Percentiles rank a stretch among this genome's conserved stretches.
Conservation (phyloP, 192 early-diverging fungal genomes). For the Umbelopsis sp. region DNA sequence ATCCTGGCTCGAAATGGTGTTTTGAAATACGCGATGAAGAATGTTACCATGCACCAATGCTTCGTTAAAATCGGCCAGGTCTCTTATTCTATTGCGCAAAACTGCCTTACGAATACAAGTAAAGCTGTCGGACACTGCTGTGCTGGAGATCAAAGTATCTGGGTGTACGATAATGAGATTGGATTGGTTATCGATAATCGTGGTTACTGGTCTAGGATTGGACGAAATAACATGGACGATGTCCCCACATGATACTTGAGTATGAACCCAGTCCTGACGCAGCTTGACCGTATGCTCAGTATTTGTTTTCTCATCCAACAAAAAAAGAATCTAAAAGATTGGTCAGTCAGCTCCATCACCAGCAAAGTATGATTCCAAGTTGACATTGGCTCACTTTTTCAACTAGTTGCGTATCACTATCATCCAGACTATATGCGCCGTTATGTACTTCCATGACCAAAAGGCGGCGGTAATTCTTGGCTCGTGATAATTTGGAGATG, state of each 20-base stretch:
- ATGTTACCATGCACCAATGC: conserved; percentile 78
- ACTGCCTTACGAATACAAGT: conserved; percentile 78
- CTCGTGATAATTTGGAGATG: not conserved
- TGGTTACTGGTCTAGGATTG: conserved; percentile 27
- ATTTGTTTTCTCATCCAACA: conserved; percentile 23
- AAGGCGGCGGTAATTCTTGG: conserved; percentile 9
- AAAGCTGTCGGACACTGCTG: conserved; percentile 75
- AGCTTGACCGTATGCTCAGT: conserved; percentile 40
- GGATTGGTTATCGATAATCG: conserved; percentile 61
- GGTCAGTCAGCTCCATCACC: no score
- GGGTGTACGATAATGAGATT: conserved; percentile 77
- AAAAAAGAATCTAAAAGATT: not conserved
- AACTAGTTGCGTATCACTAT: not conserved
- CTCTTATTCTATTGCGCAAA: conserved; percentile 64
- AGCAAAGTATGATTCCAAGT: no score
- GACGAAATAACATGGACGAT: conserved; percentile 61
- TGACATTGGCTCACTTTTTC: not conserved
- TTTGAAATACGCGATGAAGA: conserved; percentile 84
- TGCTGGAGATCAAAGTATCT: conserved; percentile 78
- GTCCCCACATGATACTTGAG: conserved; percentile 62
- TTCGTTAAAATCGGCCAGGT: conserved; percentile 48
- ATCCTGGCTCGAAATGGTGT: conserved; percentile 56
- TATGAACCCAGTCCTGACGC: conserved; percentile 72
- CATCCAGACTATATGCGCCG: not conserved
- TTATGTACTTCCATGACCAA: conserved; percentile 10